Conservation (phyloP, 164 flowering plant species). For the Vitis riparia region DNA sequence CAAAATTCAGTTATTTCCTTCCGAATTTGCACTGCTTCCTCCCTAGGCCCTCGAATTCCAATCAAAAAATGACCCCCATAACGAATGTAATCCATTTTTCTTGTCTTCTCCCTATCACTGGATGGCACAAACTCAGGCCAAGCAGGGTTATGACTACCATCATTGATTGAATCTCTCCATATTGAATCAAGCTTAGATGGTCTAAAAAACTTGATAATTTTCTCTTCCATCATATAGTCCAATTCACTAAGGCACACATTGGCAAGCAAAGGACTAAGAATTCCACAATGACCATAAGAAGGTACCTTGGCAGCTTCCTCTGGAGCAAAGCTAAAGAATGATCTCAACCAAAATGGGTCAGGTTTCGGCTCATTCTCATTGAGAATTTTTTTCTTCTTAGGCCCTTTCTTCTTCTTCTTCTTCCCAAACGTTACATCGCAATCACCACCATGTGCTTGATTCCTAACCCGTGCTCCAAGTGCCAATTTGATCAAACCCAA, state of each 20-base stretch:
- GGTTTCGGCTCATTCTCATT: conserved; percentile 88
- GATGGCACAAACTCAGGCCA: conserved; percentile 99
- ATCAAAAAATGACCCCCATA: conserved; percentile 87
- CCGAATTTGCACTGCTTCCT: conserved; percentile 67
- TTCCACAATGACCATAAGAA: conserved; percentile 78
- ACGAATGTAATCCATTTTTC: conserved; percentile 88
- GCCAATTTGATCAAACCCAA: conserved; percentile 64
- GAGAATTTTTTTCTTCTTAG: conserved; percentile 57
- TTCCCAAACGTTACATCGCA: conserved; percentile 20
- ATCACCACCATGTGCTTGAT: conserved; percentile 4
- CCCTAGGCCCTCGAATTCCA: conserved; percentile 91
- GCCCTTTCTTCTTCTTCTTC: conserved; percentile 45
- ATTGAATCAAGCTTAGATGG: conserved; percentile 75
- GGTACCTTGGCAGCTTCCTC: conserved; percentile 88
- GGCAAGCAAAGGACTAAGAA: conserved; percentile 86
- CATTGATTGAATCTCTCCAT: conserved; percentile 68
- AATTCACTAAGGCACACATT: conserved; percentile 81
- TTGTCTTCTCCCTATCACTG: conserved; percentile 78
- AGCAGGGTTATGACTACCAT: conserved; percentile 84
- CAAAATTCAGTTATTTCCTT: conserved; percentile 68
- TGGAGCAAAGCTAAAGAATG: conserved; percentile 82
- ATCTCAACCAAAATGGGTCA: conserved; percentile 94
- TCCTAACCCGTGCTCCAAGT: conserved; percentile 23
- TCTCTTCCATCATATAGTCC: conserved; percentile 79
- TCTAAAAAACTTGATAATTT: conserved; percentile 61